phyloP scores from a whole-genome alignment of 371 early-diverging fungal genomes.

The Mortierella sp. region DNA sequence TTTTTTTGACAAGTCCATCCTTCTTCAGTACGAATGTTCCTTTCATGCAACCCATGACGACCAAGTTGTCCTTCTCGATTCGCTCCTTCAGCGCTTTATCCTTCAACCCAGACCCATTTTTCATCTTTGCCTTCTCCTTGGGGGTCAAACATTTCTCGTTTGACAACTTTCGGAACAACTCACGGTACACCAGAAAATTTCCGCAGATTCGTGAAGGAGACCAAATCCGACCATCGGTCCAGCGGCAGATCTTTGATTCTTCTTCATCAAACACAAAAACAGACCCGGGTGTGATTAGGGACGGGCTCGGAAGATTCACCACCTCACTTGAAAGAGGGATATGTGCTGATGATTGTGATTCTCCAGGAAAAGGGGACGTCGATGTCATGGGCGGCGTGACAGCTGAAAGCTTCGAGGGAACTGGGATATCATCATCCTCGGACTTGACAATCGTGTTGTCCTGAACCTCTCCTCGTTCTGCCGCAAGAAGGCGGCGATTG shows the following conservation, averaged over 20 bases:
- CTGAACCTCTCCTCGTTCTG: constrained; percentile 63
- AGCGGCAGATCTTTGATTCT: constrained; percentile 88
- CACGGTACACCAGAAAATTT: constrained; percentile 80
- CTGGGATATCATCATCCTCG: no score
- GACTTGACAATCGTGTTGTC: constrained; percentile 23
- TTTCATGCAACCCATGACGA: constrained; percentile 51
- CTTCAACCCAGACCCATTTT: constrained; percentile 21
- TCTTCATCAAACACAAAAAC: constrained; percentile 90
- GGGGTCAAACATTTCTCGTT: constrained; percentile 42
- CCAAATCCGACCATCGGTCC: constrained; percentile 92
- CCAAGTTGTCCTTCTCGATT: constrained; percentile 23
- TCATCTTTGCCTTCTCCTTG: constrained; percentile 25
- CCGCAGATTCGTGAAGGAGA: constrained; percentile 84
- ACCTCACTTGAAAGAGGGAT: neutral
- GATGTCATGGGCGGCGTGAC: no score
- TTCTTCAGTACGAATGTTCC: constrained; percentile 64
- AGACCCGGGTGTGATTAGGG: constrained; percentile 62
- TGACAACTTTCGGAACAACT: constrained; percentile 67
- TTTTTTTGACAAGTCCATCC: constrained; percentile 70
- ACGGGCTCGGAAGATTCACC: constrained; percentile 4
- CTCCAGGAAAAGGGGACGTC: no score
- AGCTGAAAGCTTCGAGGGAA: no score
- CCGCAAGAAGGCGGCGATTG: constrained; percentile 70
- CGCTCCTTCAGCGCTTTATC: constrained; percentile 20
- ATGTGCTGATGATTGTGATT: constrained; percentile 2